Conservation (phyloP, 345 rosid genomes). For the Laguncularia racemosa region DNA sequence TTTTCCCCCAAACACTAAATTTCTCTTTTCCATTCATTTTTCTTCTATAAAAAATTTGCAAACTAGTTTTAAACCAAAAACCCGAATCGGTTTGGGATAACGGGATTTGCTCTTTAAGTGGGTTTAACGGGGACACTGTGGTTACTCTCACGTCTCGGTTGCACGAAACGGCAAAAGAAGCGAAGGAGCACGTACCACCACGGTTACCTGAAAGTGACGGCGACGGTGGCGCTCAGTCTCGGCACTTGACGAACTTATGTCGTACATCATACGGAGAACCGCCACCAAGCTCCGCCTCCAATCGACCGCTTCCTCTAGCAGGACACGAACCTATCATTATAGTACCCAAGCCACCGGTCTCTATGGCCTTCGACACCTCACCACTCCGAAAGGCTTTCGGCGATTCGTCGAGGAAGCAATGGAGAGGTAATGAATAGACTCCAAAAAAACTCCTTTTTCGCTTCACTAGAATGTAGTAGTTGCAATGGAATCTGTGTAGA, state of each 20-base stretch:
- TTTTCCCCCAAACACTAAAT: too few relatives aligned
- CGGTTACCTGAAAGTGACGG: neutral
- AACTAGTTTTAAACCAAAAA: too few relatives aligned
- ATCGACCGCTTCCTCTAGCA: conserved; percentile 20
- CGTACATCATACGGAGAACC: conserved; percentile 19
- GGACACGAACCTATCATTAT: conserved; percentile 17
- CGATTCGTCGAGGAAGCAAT: conserved; percentile 87
- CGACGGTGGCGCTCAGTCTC: conserved; percentile 21
- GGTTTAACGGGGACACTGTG: too few relatives aligned
- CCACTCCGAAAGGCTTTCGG: conserved; percentile 70
- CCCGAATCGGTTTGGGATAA: too few relatives aligned
- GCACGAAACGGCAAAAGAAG: too few relatives aligned
- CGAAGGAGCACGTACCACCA: too few relatives aligned
- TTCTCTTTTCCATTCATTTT: too few relatives aligned
- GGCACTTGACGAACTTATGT: neutral
- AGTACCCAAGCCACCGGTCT: conserved; percentile 49
- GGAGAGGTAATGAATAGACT: conserved; percentile 42
- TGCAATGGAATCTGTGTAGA: neutral
- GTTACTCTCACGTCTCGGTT: too few relatives aligned
- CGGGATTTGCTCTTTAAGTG: too few relatives aligned
- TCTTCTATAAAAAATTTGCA: too few relatives aligned
- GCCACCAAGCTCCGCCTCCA: conserved; percentile 11
- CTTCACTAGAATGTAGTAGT: neutral
- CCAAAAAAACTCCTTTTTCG: neutral
- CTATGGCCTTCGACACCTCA: conserved; percentile 70